Base-by-base conservation (phyloP, 208 protist species). In the Angomonas desouzai region DNA sequence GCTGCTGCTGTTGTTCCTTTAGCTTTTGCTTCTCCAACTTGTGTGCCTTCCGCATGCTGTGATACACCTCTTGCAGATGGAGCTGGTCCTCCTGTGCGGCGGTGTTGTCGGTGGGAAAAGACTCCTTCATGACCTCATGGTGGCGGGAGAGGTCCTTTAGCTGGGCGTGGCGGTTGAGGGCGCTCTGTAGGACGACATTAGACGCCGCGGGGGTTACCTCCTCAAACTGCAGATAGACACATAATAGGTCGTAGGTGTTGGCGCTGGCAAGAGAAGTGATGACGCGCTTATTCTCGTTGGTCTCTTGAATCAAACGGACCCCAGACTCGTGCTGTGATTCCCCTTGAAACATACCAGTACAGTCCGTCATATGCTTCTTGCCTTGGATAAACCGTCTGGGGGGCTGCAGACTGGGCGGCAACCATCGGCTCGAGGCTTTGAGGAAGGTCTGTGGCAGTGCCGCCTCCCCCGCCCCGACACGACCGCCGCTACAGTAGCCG, bases 341-440 rank as follows among this genome's bases (percentile, higher is more conserved):
- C 38, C 25, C 25, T 27, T 49, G 36, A 6, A 29, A 25, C 27
- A 53, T 22, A 29, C 30, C 22, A 29, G 30, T 22, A 55, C 29
- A 36, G 10, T 38, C 28, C 2, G 33, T 7, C 25, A n/a, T 25
- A 29, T 61, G 59, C 23, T 10, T 57, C 38, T 67, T 47, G 9
- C 53, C 62, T 18, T 69, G 45, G 13, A 65, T 66, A 36, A 85
- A 88, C 32, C 78, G 76, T 23, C 84, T 83, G 6, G 84, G 87
- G 2, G 84, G 87, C 70, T 94, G 87, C 66, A 91, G 55, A 0
- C 68, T 32, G 3, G 69, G 61, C 18, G 84, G 84, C 60, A 91
- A 53, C 87, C 87, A 94, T 34, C 64, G 77, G 25, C 70, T 74
- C n/a, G 70, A 72, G 48, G 60, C 69, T 22, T 60, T 18, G 29